phyloP scores from a whole-genome alignment of 2,329 filamentous ascomycete genomes.

The Venturia aucupariae region DNA sequence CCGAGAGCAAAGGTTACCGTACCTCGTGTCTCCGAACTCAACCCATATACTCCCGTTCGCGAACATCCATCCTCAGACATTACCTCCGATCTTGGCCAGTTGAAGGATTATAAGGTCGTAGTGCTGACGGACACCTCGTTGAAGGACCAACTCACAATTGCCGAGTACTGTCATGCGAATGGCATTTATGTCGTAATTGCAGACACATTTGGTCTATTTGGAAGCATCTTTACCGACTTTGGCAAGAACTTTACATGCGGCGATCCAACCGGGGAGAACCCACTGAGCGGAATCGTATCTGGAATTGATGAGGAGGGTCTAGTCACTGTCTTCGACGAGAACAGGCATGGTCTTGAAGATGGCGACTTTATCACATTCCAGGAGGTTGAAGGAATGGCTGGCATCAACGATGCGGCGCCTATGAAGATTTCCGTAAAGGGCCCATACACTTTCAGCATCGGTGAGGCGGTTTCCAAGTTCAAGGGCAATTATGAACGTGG shows the following conservation, averaged over 20 bases:
- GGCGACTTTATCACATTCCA: slow-evolving; percentile 94
- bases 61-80: slow-evolving; percentile 59
- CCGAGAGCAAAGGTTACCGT: slow-evolving; percentile 78
- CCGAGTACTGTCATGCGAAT: slow-evolving; percentile 89
- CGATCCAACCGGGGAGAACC: slow-evolving; percentile 84
- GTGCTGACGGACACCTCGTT: slow-evolving; percentile 81
- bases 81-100: slow-evolving; percentile 64
- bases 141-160: slow-evolving; percentile 70
- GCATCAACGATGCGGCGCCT: slow-evolving; percentile 71
- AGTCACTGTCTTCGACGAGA: slow-evolving; percentile 90
- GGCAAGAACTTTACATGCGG: slow-evolving; percentile 86
- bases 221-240: slow-evolving; percentile 94
- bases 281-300: slow-evolving; percentile 79
- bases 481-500: slow-evolving; percentile 74
- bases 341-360: slow-evolving; percentile 88
- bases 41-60: slow-evolving; percentile 87
- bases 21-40: slow-evolving; percentile 85
- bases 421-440: slow-evolving; percentile 87
- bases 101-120: slow-evolving; percentile 87
- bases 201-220: slow-evolving; percentile 90
- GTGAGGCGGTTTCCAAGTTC: slow-evolving; percentile 69
- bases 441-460: slow-evolving; percentile 95
- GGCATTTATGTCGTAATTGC: slow-evolving; percentile 82
- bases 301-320: slow-evolving; percentile 81
- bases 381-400: slow-evolving; percentile 87